Evolutionary conservation across 2,329 filamentous ascomycete species (phyloP).

Genomic region (Ustulina deusta): DNA sequence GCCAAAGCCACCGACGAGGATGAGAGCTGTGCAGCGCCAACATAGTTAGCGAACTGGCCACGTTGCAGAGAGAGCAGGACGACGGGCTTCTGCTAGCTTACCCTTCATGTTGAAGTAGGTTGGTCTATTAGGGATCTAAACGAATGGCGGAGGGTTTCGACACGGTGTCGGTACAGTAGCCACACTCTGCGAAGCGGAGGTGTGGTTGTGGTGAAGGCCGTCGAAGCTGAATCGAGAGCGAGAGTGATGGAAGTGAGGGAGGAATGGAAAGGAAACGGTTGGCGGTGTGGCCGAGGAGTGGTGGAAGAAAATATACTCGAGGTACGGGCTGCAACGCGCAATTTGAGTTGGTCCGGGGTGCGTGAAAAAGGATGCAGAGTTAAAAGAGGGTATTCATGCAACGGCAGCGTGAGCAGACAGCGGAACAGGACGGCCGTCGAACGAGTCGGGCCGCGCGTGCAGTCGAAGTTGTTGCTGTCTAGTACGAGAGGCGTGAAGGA

Average conservation of each 20-base stretch:
- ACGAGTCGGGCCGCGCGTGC: neutral
- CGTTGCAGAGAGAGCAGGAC: neutral
- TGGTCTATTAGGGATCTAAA: conserved; percentile 9
- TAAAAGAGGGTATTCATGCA: conserved; percentile 17
- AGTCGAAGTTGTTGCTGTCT: neutral
- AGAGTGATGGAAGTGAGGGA: conserved; percentile 2
- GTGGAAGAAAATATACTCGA: conserved; percentile 6
- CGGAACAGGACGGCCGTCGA: conserved; percentile 8
- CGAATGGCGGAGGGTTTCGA: conserved; percentile 17
- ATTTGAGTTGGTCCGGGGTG: conserved; percentile 19
- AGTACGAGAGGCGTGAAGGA: neutral
- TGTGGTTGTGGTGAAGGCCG: neutral
- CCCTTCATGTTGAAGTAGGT: conserved; percentile 55
- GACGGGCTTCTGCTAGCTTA: conserved; percentile 44
- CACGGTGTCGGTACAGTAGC: conserved; percentile 5
- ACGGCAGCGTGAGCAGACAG: conserved; percentile 11
- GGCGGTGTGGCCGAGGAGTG: conserved; percentile 10
- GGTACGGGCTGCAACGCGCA: conserved; percentile 7
- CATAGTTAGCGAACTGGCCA: conserved; percentile 31
- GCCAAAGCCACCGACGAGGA: conserved; percentile 99
- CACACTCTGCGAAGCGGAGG: neutral
- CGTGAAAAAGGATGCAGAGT: conserved; percentile 13
- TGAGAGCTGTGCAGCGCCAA: conserved; percentile 75
- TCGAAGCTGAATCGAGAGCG: neutral
- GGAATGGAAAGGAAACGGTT: conserved; percentile 2